These are phyloP conservation scores for Penicillium desertorum DNA, from an alignment of 495 filamentous ascomycete genomes.

Conservation along the genomic window DNA sequence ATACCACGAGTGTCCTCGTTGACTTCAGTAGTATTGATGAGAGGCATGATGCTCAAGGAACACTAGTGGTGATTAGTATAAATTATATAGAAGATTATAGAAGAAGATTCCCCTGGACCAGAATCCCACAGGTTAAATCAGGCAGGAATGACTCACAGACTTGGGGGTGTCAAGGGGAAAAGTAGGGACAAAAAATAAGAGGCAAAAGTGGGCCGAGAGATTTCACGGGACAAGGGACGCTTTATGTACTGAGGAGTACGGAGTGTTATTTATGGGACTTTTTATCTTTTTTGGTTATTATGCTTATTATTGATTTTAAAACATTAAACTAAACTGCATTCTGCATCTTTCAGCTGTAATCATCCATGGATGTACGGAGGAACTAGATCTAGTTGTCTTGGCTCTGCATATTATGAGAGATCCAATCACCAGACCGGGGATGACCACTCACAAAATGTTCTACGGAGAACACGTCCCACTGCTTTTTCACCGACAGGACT, in stretches of 20 bases:
- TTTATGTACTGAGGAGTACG: background rate
- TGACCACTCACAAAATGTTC: conserved; percentile 5
- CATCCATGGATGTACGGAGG: background rate
- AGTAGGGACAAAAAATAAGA: conserved; percentile 8
- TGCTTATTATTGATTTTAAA: background rate
- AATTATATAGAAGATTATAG: background rate
- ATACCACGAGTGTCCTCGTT: conserved; percentile 57
- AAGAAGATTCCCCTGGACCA: background rate
- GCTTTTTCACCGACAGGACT: background rate
- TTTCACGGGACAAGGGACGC: conserved; percentile 2
- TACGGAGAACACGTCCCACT: background rate
- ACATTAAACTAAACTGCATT: background rate
- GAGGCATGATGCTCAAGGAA: conserved; percentile 39
- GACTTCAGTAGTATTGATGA: conserved; percentile 47
- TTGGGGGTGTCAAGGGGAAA: background rate
- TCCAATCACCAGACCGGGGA: conserved; percentile 3
- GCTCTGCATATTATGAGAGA: background rate
- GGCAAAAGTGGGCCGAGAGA: conserved; percentile 12
- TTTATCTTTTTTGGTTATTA: background rate
- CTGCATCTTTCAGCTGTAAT: background rate
- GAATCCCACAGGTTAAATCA: background rate
- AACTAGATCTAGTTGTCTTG: background rate
- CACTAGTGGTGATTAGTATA: background rate
- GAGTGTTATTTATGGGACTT: no score
- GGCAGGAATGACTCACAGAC: conserved; percentile 8